Percentiles rank a stretch among this genome's conserved stretches.
Conservation (phyloP, 2,329 filamentous ascomycete genomes). For the Cladosporium austrohemisphaericum region DNA sequence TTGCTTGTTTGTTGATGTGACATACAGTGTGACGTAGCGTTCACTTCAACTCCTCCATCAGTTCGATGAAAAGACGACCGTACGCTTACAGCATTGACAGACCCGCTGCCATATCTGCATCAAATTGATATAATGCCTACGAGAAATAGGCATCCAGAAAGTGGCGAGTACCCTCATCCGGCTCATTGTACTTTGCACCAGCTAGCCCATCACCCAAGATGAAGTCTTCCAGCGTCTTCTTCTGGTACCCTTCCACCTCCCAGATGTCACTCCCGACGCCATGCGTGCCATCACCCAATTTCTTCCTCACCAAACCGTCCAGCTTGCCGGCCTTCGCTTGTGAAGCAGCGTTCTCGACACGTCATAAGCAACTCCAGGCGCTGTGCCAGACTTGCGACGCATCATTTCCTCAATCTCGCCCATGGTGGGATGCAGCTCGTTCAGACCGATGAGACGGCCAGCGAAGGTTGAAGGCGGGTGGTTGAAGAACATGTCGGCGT, state of each 20-base stretch:
- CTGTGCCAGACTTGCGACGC: background rate
- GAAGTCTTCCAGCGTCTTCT: background rate
- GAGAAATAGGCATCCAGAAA: background rate
- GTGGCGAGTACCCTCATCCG: background rate
- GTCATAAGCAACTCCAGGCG: background rate
- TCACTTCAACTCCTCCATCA: no score
- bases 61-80: no score
- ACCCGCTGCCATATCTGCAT: no score
- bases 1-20: no score
- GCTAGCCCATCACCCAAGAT: background rate
- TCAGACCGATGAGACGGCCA: background rate
- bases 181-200: background rate
- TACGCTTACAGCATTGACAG: no score
- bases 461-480: background rate
- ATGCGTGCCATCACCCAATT: background rate
- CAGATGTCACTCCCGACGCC: background rate
- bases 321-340: background rate
- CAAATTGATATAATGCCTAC: no score
- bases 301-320: background rate
- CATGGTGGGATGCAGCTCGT: background rate
- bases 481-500: background rate
- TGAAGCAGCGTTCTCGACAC: background rate
- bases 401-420: background rate
- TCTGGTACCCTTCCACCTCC: background rate
- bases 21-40: no score